Evolutionary conservation across 305 asterid species (phyloP).

Genomic region (Rubia peregrina): DNA sequence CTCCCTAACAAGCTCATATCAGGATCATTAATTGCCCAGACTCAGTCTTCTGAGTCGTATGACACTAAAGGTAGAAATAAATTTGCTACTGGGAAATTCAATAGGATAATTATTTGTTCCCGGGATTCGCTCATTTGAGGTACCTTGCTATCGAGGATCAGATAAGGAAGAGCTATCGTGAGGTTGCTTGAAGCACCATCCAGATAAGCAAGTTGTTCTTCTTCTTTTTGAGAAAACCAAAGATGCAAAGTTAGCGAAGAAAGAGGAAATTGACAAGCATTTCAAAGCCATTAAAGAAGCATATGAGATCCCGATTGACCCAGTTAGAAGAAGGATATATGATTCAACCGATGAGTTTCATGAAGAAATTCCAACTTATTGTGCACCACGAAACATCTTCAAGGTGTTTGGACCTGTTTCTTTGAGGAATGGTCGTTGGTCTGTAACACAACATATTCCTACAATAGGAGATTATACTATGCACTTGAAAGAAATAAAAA

Average conservation of each 20-base stretch:
- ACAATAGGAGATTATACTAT: conserved; percentile 71
- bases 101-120: conserved; percentile 88
- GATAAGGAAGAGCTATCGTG: conserved; percentile 76
- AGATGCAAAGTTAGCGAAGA: conserved; percentile 78
- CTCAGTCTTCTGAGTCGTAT: conserved; percentile 67
- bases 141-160: conserved; percentile 97
- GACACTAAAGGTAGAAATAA: conserved; percentile 85
- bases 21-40: no score
- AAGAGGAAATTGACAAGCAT: conserved; percentile 81
- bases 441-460: conserved; percentile 63
- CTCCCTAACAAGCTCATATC: no score
- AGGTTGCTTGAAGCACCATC: conserved; percentile 89
- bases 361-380: conserved; percentile 81
- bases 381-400: conserved; percentile 85
- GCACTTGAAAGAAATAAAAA: conserved; percentile 56
- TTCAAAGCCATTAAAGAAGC: conserved; percentile 92
- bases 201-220: conserved; percentile 86
- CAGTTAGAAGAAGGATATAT: conserved; percentile 78
- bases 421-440: conserved; percentile 97
- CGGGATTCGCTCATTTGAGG: conserved; percentile 90
- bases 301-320: conserved; percentile 81
- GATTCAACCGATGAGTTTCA: conserved; percentile 98
- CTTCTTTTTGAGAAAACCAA: conserved; percentile 78
- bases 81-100: conserved; percentile 48
- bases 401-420: conserved; percentile 96